Conservation (phyloP, 164 flowering plant species). For the Warburgia ugandensis region DNA sequence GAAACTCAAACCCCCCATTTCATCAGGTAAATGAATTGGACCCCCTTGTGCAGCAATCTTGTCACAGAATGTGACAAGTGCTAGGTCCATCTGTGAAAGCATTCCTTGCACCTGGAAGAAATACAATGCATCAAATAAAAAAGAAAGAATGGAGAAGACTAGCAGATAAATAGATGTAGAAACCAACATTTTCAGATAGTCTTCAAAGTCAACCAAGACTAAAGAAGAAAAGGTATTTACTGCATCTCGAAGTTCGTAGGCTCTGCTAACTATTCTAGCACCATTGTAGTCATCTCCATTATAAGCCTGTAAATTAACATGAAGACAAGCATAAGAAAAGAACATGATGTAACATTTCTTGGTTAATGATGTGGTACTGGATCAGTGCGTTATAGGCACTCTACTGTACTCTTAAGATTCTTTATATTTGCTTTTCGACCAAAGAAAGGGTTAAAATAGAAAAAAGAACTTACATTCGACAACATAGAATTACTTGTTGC, state of each 20-base stretch:
- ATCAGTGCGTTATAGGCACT: too few relatives aligned
- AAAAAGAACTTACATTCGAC: too few relatives aligned
- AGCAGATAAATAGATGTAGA: too few relatives aligned
- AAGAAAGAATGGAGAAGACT: neutral
- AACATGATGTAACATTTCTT: too few relatives aligned
- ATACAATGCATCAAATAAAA: slow-evolving; percentile 1
- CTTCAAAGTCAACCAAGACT: too few relatives aligned
- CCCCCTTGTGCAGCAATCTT: slow-evolving; percentile 96
- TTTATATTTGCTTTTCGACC: too few relatives aligned
- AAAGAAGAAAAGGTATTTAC: slow-evolving; percentile 32
- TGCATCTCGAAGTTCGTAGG: slow-evolving; percentile 89
- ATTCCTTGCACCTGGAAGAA: slow-evolving; percentile 79
- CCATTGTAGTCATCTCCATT: slow-evolving; percentile 97
- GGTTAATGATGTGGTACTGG: too few relatives aligned
- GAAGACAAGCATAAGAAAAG: too few relatives aligned
- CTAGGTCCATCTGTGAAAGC: slow-evolving; percentile 97
- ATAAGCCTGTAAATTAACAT: slow-evolving; percentile 53
- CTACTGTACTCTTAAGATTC: too few relatives aligned
- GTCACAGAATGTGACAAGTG: slow-evolving; percentile 78
- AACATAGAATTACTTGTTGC: too few relatives aligned
- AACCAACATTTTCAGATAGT: too few relatives aligned
- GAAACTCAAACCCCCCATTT: slow-evolving; percentile 31
- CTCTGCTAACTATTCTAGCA: slow-evolving; percentile 93
- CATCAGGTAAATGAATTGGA: slow-evolving; percentile 63
- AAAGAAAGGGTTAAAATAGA: too few relatives aligned